phyloP scores from a whole-genome alignment of 2,329 filamentous ascomycete genomes.

The Thielaviopsis ethacetica region DNA sequence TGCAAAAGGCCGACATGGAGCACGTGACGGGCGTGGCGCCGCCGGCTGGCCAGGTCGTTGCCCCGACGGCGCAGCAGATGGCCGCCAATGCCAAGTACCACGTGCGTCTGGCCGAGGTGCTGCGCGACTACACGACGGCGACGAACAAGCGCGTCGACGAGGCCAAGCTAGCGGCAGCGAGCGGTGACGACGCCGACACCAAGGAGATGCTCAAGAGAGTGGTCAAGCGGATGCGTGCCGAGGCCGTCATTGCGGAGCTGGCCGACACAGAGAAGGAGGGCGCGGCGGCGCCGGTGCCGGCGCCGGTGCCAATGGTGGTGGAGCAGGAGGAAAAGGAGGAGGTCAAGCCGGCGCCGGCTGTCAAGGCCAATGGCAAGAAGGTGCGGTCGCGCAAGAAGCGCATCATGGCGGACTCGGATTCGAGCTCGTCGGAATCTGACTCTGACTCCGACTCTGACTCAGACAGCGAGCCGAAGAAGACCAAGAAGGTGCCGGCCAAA shows the following conservation, averaged over 20 bases:
- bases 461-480: not conserved
- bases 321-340: conserved; percentile 10
- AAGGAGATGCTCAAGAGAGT: conserved; percentile 34
- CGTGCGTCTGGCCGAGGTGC: conserved; percentile 37
- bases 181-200: conserved; percentile 20
- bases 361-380: conserved; percentile 23
- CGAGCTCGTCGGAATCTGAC: conserved; percentile 14
- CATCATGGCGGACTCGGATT: conserved; percentile 19
- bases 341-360: not conserved
- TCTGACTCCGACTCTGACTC: conserved; percentile 17
- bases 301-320: conserved; percentile 1
- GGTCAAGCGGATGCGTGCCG: conserved; percentile 46
- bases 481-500: not conserved
- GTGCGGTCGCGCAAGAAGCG: conserved; percentile 14
- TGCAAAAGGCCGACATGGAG: conserved; percentile 40
- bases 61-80: conserved; percentile 11
- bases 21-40: conserved; percentile 28
- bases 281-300: conserved; percentile 19
- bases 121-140: conserved; percentile 23
- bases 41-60: not conserved
- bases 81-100: conserved; percentile 30
- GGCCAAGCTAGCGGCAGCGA: conserved; percentile 32
- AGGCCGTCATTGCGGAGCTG: conserved; percentile 40
- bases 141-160: conserved; percentile 38
- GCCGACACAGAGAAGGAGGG: conserved; percentile 25